These are phyloP conservation scores for Termitomyces sp. DNA, from an alignment of 768 basidiomycete genomes.

Conservation along the genomic window DNA sequence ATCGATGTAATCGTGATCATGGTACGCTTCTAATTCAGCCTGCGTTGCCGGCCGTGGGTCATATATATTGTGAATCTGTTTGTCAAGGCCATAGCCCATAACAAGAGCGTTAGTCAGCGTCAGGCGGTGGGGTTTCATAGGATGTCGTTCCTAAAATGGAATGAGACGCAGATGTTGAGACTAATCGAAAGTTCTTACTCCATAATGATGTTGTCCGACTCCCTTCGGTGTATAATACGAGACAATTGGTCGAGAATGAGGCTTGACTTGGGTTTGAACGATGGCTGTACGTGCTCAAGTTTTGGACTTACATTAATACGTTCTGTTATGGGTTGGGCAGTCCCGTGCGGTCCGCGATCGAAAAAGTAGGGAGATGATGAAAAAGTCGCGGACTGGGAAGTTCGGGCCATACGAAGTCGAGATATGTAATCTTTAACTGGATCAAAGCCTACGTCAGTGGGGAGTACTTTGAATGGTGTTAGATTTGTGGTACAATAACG, in stretches of 20 bases:
- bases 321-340: constrained; percentile 78
- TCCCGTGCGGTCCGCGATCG: constrained; percentile 67
- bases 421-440: neutral
- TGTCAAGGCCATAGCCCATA: constrained; percentile 93
- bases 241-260: constrained; percentile 86
- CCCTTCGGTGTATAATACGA: constrained; percentile 96
- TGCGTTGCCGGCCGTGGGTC: constrained; percentile 86
- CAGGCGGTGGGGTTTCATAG: constrained; percentile 98
- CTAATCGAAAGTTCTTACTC: constrained; percentile 47
- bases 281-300: neutral
- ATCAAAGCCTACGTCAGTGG: neutral
- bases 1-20: constrained; percentile 94
- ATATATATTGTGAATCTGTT: constrained; percentile 90
- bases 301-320: constrained; percentile 59
- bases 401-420: constrained; percentile 31
- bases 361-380: constrained; percentile 73
- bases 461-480: neutral
- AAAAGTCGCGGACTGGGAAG: constrained; percentile 56
- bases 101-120: constrained; percentile 95
- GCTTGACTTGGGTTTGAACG: constrained; percentile 27
- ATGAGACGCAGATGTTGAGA: neutral
- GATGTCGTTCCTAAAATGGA: constrained; percentile 79
- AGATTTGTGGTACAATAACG: neutral
- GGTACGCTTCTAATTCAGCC: constrained; percentile 86
- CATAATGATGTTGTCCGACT: constrained; percentile 95